These are phyloP conservation scores for Nymphaea thermarum DNA, from an alignment of 164 flowering plant genomes.

Conservation along the genomic window DNA sequence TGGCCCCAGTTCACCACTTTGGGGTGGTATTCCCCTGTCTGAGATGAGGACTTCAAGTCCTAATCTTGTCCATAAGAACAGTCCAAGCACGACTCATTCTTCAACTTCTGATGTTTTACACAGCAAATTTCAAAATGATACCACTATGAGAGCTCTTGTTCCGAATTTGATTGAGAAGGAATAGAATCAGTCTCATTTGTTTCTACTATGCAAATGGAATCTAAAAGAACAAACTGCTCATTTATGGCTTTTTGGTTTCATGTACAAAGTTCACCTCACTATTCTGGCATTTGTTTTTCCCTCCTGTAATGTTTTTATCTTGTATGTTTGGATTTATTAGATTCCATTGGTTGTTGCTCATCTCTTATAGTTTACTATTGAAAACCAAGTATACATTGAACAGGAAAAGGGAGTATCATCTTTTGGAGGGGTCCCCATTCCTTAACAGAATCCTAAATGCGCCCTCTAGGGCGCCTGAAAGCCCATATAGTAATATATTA, in stretches of 20 bases:
- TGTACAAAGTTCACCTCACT: no score
- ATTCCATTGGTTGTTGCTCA: neutral
- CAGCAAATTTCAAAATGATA: neutral
- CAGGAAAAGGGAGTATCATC: no score
- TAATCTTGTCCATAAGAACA: neutral
- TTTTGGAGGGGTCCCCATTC: no score
- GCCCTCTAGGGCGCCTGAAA: no score
- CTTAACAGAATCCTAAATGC: no score
- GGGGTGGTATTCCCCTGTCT: constrained; percentile 9
- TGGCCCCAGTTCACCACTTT: constrained; percentile 14
- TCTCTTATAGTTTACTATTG: neutral
- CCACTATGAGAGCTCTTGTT: neutral
- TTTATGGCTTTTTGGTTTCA: no score
- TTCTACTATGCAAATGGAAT: neutral
- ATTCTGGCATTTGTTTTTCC: no score
- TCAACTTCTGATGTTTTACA: neutral
- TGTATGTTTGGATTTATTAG: neutral
- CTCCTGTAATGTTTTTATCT: no score
- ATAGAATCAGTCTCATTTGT: neutral
- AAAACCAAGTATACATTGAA: no score
- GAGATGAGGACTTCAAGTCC: constrained; percentile 7
- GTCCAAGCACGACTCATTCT: neutral
- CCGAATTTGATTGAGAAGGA: neutral
- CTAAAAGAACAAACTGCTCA: neutral
- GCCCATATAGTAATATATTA: no score